Percentiles rank a stretch among this genome's conserved stretches.
Conservation (phyloP, 345 rosid species). For the Luvunga scandens region DNA sequence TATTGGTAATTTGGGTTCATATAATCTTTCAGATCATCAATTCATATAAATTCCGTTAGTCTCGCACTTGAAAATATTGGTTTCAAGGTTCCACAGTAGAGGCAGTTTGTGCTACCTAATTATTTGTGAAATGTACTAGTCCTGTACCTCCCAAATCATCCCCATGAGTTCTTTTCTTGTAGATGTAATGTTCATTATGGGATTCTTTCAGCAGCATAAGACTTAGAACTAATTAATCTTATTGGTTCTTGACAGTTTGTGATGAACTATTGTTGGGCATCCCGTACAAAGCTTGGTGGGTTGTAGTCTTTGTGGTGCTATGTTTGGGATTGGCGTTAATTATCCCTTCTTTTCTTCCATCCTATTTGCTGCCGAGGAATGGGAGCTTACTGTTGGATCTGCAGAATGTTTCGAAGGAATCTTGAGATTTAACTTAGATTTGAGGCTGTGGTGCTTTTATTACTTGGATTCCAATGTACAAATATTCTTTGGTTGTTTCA, state of each 20-base stretch:
- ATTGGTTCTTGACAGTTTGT: constrained; percentile 50
- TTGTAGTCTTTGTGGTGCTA: constrained; percentile 45
- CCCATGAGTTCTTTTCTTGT: background rate
- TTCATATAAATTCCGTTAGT: background rate
- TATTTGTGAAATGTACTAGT: background rate
- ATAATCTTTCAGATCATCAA: background rate
- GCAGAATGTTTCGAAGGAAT: constrained; percentile 34
- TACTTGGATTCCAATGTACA: background rate
- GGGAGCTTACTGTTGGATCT: background rate
- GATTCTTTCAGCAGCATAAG: background rate
- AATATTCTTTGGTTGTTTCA: background rate
- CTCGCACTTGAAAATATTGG: background rate
- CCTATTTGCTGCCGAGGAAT: constrained; percentile 37
- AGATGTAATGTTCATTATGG: background rate
- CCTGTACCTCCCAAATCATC: too few species aligned
- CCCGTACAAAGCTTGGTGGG: constrained; percentile 71
- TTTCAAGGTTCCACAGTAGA: background rate
- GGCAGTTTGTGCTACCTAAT: background rate
- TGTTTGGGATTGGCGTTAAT: constrained; percentile 57
- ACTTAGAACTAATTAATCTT: background rate
- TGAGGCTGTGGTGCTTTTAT: background rate
- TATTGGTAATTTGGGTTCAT: constrained; percentile 46
- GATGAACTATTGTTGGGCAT: constrained; percentile 76
- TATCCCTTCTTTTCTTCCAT: constrained; percentile 57
- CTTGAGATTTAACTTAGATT: constrained; percentile 16